Percentiles rank a stretch among this genome's conserved stretches.
Conservation (phyloP, 2,329 filamentous ascomycete genomes). For the Colletotrichum limetticola region DNA sequence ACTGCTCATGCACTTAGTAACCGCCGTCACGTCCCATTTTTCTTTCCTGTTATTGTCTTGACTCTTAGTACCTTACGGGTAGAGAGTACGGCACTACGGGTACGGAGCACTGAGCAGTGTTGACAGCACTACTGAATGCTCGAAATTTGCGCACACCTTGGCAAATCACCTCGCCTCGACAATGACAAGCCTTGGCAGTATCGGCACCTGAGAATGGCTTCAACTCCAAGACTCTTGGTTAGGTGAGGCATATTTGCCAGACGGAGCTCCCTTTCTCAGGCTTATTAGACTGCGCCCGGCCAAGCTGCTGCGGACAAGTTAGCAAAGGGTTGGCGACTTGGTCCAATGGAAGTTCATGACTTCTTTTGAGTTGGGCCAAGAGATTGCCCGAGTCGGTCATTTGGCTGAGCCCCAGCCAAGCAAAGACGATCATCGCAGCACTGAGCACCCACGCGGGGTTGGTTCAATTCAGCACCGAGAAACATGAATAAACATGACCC, state of each 20-base stretch:
- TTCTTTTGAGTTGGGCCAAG: background rate
- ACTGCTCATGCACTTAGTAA: background rate
- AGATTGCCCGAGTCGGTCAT: conserved; percentile 5
- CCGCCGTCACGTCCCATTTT: background rate
- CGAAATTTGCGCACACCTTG: background rate
- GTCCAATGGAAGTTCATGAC: background rate
- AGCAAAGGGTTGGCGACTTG: conserved; percentile 24
- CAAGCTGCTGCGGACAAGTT: conserved; percentile 30
- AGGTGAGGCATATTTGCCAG: background rate
- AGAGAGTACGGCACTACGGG: too few relatives aligned
- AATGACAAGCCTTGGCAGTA: background rate
- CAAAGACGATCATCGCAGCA: background rate
- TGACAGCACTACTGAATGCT: background rate
- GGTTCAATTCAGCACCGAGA: background rate
- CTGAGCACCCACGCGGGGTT: background rate
- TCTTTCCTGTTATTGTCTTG: background rate
- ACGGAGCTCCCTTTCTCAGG: background rate
- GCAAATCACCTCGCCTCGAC: background rate
- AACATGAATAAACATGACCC: background rate
- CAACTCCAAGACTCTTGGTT: background rate
- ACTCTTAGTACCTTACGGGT: background rate
- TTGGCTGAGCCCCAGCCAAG: conserved; percentile 14
- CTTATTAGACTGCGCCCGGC: conserved; percentile 21
- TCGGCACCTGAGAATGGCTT: background rate
- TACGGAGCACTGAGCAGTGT: too few relatives aligned